phyloP scores from a whole-genome alignment of 495 filamentous ascomycete genomes.

The Daldinia bambusicola region DNA sequence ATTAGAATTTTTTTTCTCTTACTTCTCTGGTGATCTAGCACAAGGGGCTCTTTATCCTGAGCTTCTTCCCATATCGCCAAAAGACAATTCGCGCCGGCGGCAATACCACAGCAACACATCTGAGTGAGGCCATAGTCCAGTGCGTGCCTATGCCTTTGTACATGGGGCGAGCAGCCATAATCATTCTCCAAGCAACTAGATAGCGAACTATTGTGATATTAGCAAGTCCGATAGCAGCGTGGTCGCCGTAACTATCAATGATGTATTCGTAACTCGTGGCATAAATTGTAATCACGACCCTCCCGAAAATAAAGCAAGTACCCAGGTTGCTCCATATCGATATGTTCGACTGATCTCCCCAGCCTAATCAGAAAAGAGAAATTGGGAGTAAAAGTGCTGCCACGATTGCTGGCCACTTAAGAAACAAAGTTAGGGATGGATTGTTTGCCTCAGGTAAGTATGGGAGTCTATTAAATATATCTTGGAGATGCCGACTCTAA shows the following conservation, averaged over 20 bases:
- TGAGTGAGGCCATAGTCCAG: conserved; percentile 52
- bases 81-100: conserved; percentile 41
- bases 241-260: conserved; percentile 63
- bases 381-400: conserved; percentile 66
- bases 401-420: conserved; percentile 64
- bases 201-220: conserved; percentile 64
- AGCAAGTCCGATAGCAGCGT: conserved; percentile 57
- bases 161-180: conserved; percentile 51
- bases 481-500: too few relatives aligned
- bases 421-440: too few relatives aligned
- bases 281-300: conserved; percentile 52
- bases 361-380: conserved; percentile 71
- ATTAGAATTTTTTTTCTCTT: too few relatives aligned
- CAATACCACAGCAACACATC: conserved; percentile 35
- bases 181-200: conserved; percentile 61
- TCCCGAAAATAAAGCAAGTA: conserved; percentile 50
- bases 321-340: conserved; percentile 51
- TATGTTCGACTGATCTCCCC: conserved; percentile 62
- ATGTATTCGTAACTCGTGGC: conserved; percentile 66
- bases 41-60: conserved; percentile 46
- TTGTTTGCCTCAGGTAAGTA: too few relatives aligned
- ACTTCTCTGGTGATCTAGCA: conserved; percentile 6
- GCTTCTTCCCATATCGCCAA: conserved; percentile 39
- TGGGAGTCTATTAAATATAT: too few relatives aligned
- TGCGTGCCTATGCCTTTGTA: conserved; percentile 51